These are phyloP conservation scores for Ramaria sp. DNA, from an alignment of 768 basidiomycete genomes.

Conservation along the genomic window DNA sequence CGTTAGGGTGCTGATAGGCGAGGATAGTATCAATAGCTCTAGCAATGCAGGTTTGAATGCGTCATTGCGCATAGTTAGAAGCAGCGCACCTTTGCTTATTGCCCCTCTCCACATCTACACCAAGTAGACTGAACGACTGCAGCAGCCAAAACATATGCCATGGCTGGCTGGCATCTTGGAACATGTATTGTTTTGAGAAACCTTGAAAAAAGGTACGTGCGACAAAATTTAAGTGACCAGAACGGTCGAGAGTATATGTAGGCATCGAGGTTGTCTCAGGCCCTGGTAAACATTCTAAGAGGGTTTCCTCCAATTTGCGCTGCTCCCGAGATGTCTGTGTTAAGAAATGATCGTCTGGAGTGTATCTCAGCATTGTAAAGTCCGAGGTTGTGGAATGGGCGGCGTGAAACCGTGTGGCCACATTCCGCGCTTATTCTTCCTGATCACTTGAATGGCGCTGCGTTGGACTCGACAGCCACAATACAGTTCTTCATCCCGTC, in stretches of 20 bases:
- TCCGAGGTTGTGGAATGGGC: too few species aligned
- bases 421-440: too few species aligned
- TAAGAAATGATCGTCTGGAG: slow-evolving; percentile 46
- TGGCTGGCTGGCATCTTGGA: slow-evolving; percentile 89
- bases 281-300: slow-evolving; percentile 30
- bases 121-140: slow-evolving; percentile 71
- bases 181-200: slow-evolving; percentile 67
- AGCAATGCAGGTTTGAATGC: not conserved
- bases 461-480: too few species aligned
- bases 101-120: slow-evolving; percentile 65
- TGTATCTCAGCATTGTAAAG: slow-evolving; percentile 16
- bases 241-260: slow-evolving; percentile 35
- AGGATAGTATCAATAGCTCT: slow-evolving; percentile 77
- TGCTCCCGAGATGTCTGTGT: slow-evolving; percentile 57
- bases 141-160: slow-evolving; percentile 94
- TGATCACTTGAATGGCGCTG: too few species aligned
- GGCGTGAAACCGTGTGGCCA: too few species aligned
- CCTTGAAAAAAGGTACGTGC: slow-evolving; percentile 63
- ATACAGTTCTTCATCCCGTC: too few species aligned
- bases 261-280: slow-evolving; percentile 14
- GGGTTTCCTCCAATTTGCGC: slow-evolving; percentile 51
- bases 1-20: slow-evolving; percentile 71
- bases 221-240: slow-evolving; percentile 66
- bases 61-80: not conserved
- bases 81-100: slow-evolving; percentile 60